A percentile compares a stretch with the other conserved stretches of the same genome.
Conservation (phyloP, 345 rosid species). For the Syzygium aqueum region DNA sequence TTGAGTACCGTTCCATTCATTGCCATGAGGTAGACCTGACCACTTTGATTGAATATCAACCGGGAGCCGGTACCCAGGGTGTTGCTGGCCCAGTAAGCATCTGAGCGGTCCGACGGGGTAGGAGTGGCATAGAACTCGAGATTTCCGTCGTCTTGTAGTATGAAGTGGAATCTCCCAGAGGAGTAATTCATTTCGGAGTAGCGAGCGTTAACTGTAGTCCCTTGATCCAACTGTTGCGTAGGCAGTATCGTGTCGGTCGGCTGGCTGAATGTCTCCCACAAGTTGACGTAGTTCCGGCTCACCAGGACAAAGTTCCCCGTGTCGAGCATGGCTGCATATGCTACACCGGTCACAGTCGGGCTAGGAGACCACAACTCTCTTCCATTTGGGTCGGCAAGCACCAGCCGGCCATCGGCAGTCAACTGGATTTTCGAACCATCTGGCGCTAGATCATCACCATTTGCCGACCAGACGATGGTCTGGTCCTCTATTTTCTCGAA, state of each 20-base stretch:
- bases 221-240: slow-evolving; percentile 16
- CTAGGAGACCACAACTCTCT: slow-evolving; percentile 13
- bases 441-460: slow-evolving; percentile 9
- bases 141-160: slow-evolving; percentile 18
- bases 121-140: slow-evolving; percentile 10
- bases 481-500: slow-evolving; percentile 28
- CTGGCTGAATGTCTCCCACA: slow-evolving; percentile 39
- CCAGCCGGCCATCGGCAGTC: slow-evolving; percentile 14
- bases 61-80: slow-evolving; percentile 1
- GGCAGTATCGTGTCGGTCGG: slow-evolving; percentile 55
- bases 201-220: slow-evolving; percentile 6
- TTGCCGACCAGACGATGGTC: slow-evolving; percentile 40
- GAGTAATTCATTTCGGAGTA: slow-evolving; percentile 24
- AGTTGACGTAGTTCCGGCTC: not conserved
- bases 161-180: slow-evolving; percentile 19
- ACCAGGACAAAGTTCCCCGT: slow-evolving; percentile 37
- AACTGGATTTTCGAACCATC: slow-evolving; percentile 28
- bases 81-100: slow-evolving; percentile 15
- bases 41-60: slow-evolving; percentile 37
- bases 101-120: not conserved
- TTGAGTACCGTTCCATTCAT: slow-evolving; percentile 8
- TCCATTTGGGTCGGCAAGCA: slow-evolving; percentile 23
- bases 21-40: slow-evolving; percentile 21
- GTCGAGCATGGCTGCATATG: slow-evolving; percentile 41
- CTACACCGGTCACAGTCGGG: not conserved